These are phyloP conservation scores for Microcyclosporella mali DNA, from an alignment of 2,329 filamentous ascomycete genomes.

Conservation along the genomic window DNA sequence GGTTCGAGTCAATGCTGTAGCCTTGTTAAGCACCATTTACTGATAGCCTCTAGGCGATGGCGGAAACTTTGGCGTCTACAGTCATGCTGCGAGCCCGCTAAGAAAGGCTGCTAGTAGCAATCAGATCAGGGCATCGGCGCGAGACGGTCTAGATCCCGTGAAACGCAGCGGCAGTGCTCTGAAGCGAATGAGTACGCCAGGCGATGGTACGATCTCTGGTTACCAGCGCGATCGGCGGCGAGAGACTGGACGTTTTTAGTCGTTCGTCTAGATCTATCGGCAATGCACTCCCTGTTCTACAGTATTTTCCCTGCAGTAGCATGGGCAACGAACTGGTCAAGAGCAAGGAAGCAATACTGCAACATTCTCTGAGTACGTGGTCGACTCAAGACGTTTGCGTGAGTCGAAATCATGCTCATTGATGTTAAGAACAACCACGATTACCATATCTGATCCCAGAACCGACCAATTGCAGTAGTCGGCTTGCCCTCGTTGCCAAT, in stretches of 20 bases:
- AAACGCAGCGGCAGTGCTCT: constrained; percentile 35
- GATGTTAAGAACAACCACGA: not conserved
- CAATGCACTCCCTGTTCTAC: no score
- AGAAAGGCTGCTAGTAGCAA: constrained; percentile 67
- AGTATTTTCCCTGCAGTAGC: no score
- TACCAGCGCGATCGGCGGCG: constrained; percentile 16
- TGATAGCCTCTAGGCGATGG: no score
- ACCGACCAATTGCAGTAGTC: constrained; percentile 2
- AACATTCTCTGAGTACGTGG: no score
- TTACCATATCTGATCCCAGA: constrained; percentile 9
- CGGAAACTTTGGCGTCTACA: constrained; percentile 73
- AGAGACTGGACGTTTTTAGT: constrained; percentile 27
- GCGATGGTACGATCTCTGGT: constrained; percentile 13
- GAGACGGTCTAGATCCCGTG: constrained; percentile 21
- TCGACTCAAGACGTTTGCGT: no score
- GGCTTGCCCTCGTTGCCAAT: constrained; percentile 2
- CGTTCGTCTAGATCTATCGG: constrained; percentile 12
- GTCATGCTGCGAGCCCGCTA: constrained; percentile 73
- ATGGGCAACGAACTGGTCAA: no score
- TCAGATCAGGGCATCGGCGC: constrained; percentile 30
- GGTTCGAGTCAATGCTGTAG: no score
- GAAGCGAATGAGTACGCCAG: constrained; percentile 39
- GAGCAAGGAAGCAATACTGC: no score
- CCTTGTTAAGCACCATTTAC: no score
- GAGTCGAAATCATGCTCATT: no score